phyloP scores from a whole-genome alignment of 1,139 yeast genomes.

The Oligophagozyma castellii region DNA sequence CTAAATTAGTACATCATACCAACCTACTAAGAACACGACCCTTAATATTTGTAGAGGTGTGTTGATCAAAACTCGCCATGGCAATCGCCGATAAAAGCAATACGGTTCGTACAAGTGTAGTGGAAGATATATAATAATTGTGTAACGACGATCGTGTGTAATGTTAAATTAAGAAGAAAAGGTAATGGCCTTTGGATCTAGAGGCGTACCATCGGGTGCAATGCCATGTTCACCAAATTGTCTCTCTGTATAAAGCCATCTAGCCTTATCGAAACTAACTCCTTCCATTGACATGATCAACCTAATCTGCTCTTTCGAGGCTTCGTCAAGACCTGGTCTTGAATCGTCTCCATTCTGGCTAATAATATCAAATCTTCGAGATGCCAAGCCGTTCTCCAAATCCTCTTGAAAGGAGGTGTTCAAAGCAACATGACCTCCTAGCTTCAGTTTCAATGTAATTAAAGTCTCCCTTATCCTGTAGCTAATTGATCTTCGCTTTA shows the following conservation, averaged over 20 bases:
- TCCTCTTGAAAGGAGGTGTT: constrained; percentile 40
- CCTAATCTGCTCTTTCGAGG: constrained; percentile 38
- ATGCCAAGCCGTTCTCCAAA: constrained; percentile 50
- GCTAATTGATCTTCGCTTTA: not conserved
- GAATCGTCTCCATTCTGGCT: constrained; percentile 38
- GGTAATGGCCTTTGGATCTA: constrained; percentile 37
- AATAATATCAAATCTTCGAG: constrained; percentile 43
- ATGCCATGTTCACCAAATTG: constrained; percentile 40
- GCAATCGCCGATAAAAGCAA: no score
- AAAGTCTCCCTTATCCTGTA: constrained; percentile 1
- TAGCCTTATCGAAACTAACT: constrained; percentile 56
- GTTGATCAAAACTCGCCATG: no score
- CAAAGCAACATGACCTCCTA: constrained; percentile 6
- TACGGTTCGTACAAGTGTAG: no score
- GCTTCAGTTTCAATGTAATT: not conserved
- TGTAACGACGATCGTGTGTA: no score
- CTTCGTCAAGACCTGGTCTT: constrained; percentile 47
- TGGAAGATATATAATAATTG: no score
- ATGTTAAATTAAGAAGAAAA: no score
- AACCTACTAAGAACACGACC: no score
- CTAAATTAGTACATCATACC: no score
- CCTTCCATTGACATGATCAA: constrained; percentile 39
- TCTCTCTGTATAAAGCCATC: constrained; percentile 37
- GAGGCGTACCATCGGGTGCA: constrained; percentile 37
- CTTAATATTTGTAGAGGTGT: no score